Percentiles rank a stretch among this genome's conserved stretches.
Evolutionary conservation across 2,329 filamentous ascomycete species (phyloP).

Genomic region (Bipolaris sorokiniana): DNA sequence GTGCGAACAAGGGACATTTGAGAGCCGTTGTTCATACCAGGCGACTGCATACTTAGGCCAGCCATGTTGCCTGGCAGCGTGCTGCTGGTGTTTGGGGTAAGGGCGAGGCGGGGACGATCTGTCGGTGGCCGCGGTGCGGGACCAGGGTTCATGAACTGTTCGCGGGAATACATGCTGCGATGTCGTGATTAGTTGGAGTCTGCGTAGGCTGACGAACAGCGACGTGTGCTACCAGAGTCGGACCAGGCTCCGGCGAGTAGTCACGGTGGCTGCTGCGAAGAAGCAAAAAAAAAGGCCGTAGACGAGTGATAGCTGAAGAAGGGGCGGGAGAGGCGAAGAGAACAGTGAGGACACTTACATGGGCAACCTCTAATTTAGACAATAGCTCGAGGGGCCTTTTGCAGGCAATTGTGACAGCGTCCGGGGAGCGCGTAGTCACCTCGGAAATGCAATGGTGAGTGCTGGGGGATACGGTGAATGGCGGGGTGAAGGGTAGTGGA

Average conservation of each 20-base stretch:
- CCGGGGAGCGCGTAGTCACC: slow-evolving; percentile 15
- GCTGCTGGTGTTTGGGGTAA: slow-evolving; percentile 75
- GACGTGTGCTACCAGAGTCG: slow-evolving; percentile 4
- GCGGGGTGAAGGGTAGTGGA: slow-evolving; percentile 34
- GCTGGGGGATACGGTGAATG: slow-evolving; percentile 33
- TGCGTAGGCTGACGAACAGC: slow-evolving; percentile 3
- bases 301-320: neutral
- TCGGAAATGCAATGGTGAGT: slow-evolving; percentile 13
- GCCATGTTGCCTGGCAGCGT: slow-evolving; percentile 76
- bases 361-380: slow-evolving; percentile 28
- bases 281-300: slow-evolving; percentile 1
- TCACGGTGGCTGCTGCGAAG: neutral
- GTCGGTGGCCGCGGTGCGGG: slow-evolving; percentile 89
- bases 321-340: neutral
- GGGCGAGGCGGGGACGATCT: slow-evolving; percentile 79
- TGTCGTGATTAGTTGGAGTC: slow-evolving; percentile 16
- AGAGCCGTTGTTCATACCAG: slow-evolving; percentile 50
- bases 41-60: slow-evolving; percentile 74
- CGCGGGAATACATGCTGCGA: slow-evolving; percentile 64
- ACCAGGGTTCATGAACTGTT: slow-evolving; percentile 93
- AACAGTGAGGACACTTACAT: slow-evolving; percentile 30
- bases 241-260: neutral
- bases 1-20: slow-evolving; percentile 50
- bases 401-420: slow-evolving; percentile 18
- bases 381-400: slow-evolving; percentile 11